These are phyloP conservation scores for Globisporangium sylvaticum DNA, from an alignment of 352 stramenopile genomes.

Conservation along the genomic window DNA sequence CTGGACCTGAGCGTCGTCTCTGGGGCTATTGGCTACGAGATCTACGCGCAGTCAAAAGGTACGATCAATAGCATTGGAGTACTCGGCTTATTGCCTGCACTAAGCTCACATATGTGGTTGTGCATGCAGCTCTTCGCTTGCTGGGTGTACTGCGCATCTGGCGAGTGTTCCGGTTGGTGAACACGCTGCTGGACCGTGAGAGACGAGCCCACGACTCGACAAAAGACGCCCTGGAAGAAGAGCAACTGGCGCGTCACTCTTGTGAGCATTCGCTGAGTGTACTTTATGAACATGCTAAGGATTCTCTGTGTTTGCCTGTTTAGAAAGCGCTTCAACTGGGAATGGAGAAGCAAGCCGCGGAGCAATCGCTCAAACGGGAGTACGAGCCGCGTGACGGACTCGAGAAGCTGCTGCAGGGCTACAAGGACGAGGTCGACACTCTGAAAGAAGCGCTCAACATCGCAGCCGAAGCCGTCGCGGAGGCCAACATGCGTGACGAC, in stretches of 20 bases:
- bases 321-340: constrained; percentile 39
- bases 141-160: constrained; percentile 55
- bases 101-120: neutral
- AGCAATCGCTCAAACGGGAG: constrained; percentile 62
- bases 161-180: constrained; percentile 54
- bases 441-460: constrained; percentile 75
- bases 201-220: constrained; percentile 36
- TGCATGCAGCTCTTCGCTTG: constrained; percentile 32
- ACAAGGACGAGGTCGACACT: constrained; percentile 73
- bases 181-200: constrained; percentile 47
- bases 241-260: constrained; percentile 31
- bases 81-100: neutral
- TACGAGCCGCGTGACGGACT: constrained; percentile 44
- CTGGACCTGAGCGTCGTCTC: constrained; percentile 40
- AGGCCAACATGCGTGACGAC: constrained; percentile 16
- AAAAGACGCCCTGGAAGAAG: constrained; percentile 32
- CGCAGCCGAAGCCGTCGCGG: constrained; percentile 49
- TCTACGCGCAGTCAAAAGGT: constrained; percentile 60
- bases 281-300: too few relatives aligned
- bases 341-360: constrained; percentile 39
- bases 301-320: too few relatives aligned
- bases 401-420: constrained; percentile 52
- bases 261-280: too few relatives aligned
- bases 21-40: constrained; percentile 30
- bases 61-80: neutral